A percentile compares a stretch with the other conserved stretches of the same genome.
These are phyloP conservation scores for Fabrea salina DNA, from an alignment of 169 alveolate species.

Conservation along the genomic window DNA sequence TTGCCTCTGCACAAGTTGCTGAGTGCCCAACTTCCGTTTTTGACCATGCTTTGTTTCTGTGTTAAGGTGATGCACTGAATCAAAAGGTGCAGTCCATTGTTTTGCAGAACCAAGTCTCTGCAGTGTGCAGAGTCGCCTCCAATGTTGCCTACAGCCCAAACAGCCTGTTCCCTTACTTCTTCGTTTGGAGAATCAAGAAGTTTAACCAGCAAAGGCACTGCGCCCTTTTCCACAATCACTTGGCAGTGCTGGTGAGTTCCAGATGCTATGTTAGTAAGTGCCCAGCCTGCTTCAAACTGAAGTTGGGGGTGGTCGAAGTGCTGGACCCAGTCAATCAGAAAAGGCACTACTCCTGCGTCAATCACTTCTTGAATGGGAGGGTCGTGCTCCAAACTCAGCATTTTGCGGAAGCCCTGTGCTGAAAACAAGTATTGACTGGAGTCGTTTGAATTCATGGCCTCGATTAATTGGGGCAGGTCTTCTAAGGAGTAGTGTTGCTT, in stretches of 20 bases:
- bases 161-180: conserved; percentile 96
- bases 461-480: conserved; percentile 15
- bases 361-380: conserved; percentile 87
- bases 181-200: conserved; percentile 51
- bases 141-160: conserved; percentile 98
- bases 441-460: not conserved
- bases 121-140: conserved; percentile 97
- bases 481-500: not conserved
- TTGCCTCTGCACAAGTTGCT: conserved; percentile 93
- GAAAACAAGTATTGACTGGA: conserved; percentile 34
- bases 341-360: conserved; percentile 34
- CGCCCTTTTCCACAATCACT: conserved; percentile 82
- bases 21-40: conserved; percentile 96
- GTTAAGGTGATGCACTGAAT: conserved; percentile 70
- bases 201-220: conserved; percentile 52
- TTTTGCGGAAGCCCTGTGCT: conserved; percentile 89
- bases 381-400: conserved; percentile 90
- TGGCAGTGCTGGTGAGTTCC: conserved; percentile 94
- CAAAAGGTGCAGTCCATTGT: conserved; percentile 86
- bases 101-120: conserved; percentile 86
- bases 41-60: conserved; percentile 85
- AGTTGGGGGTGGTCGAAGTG: conserved; percentile 88
- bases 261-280: conserved; percentile 95
- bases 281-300: conserved; percentile 97
- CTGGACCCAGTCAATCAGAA: conserved; percentile 22